Evolutionary conservation across 768 basidiomycete species (phyloP), one percentile per base, ranked within the genome.

Genomic region (Macrolepiota albuminosa): DNA sequence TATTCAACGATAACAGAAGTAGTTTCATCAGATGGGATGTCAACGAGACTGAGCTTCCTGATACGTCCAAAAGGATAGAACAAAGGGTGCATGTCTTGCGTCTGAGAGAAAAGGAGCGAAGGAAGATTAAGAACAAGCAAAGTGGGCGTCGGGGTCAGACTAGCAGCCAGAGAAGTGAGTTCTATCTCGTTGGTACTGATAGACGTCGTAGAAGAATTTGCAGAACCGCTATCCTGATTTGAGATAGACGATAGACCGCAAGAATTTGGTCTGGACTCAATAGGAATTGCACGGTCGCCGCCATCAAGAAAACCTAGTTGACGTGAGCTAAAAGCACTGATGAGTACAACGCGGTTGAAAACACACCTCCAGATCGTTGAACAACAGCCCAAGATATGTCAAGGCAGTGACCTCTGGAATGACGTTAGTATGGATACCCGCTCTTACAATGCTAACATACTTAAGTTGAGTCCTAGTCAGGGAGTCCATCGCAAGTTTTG

Each of bases 371-470:
- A 62, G 90, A 93, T 48, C 90, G 88, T 64, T 93, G 90, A 40
- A 93, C 90, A 26, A 93, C 90, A 18, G 90, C 91, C 90, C 90
- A 93, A 6, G 90, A 91, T 54, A 93, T 82, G 68, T 93, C 90
- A 49, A 93, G 82, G 21, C 80, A 78, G 66, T 91, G 86, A 7
- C 89, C 88, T 67, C 88, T 91, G 52, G 13, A 37, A 42, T 45
- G 13, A 53, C 50, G 39, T 63, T 48, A 60, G 49, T 14, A 4
- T 14, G 10, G 9, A 14, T 21, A 24, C n/a, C 45, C 6, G 34
- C 18, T 9, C 8, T 13, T 2, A 9, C 8, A 31, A 37, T 18
- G 45, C 21, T 40, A 9, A 63, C 78, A 57, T 64, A 89, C 89
- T 87, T 88, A 62, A 90, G 78, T 64, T 86, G 84, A 24, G 83